Conservation (phyloP, 768 basidiomycete species). For the Lactarius indigo region DNA sequence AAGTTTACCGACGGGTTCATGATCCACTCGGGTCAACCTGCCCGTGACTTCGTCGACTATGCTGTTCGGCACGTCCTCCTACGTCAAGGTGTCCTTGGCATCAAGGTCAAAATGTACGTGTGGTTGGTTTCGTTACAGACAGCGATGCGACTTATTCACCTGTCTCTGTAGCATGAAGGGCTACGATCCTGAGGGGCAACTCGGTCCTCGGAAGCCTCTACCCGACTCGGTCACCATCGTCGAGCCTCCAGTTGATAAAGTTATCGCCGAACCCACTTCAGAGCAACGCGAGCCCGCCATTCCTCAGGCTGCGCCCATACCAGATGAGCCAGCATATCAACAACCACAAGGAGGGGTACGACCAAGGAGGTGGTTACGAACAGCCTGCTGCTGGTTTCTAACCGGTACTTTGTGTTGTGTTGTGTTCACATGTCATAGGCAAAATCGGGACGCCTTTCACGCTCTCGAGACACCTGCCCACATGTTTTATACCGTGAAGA, state of each 20-base stretch:
- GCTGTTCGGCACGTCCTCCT: conserved; percentile 98
- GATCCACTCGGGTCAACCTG: conserved; percentile 98
- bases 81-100: conserved; percentile 97
- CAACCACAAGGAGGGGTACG: conserved; percentile 38
- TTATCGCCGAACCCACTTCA: conserved; percentile 83
- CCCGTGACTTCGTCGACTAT: conserved; percentile 92
- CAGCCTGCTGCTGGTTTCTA: conserved; percentile 48
- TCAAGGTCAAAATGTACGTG: conserved; percentile 98
- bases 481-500: background rate
- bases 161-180: conserved; percentile 80
- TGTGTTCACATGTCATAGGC: background rate
- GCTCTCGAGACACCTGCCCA: background rate
- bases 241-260: conserved; percentile 89
- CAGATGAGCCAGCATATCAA: conserved; percentile 41
- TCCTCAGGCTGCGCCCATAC: conserved; percentile 47
- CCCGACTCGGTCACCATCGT: conserved; percentile 91
- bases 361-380: conserved; percentile 26
- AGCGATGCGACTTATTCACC: conserved; percentile 19
- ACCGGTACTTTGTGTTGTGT: conserved; percentile 29
- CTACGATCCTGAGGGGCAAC: conserved; percentile 85
- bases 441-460: background rate
- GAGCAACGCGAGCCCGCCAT: conserved; percentile 74
- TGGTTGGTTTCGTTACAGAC: background rate
- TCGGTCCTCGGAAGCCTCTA: conserved; percentile 88
- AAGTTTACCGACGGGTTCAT: conserved; percentile 99